phyloP scores from a whole-genome alignment of 2,329 filamentous ascomycete species.

The Aspergillus arachidicola region DNA sequence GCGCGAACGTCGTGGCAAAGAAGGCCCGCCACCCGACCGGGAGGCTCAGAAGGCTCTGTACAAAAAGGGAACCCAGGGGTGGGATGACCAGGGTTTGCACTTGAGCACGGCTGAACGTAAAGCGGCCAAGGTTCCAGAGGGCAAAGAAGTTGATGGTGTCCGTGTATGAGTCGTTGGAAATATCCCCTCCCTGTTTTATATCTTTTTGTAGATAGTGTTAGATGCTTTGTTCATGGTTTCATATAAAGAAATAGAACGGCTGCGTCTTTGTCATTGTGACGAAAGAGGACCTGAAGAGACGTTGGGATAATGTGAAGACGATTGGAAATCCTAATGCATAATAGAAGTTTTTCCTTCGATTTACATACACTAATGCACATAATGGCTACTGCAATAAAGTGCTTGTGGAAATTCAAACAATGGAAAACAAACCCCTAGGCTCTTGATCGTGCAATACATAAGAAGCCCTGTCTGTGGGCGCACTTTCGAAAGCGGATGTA shows the following conservation, averaged over 20 bases:
- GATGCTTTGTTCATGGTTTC: background rate
- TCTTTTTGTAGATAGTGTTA: slow-evolving; percentile 2
- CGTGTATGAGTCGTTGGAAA: slow-evolving; percentile 18
- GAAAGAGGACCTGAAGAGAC: background rate
- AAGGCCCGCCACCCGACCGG: slow-evolving; percentile 34
- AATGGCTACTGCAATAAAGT: background rate
- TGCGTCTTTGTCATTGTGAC: background rate
- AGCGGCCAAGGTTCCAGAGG: slow-evolving; percentile 34
- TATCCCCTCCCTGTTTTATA: background rate
- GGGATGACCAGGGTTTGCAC: slow-evolving; percentile 47
- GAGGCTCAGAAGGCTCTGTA: slow-evolving; percentile 44
- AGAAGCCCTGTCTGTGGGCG: background rate
- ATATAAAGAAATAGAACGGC: slow-evolving; percentile 1
- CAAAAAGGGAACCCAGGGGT: slow-evolving; percentile 42
- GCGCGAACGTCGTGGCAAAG: slow-evolving; percentile 44
- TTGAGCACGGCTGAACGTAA: slow-evolving; percentile 40
- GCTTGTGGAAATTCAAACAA: background rate
- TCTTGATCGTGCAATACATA: background rate
- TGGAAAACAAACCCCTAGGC: background rate
- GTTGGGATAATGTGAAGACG: background rate
- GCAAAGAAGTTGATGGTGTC: slow-evolving; percentile 35
- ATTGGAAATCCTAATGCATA: background rate
- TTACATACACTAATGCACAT: background rate
- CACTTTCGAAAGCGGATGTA: background rate
- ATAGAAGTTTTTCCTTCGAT: background rate